phyloP scores from a whole-genome alignment of 164 flowering plant species.

The Magnolia sinica region DNA sequence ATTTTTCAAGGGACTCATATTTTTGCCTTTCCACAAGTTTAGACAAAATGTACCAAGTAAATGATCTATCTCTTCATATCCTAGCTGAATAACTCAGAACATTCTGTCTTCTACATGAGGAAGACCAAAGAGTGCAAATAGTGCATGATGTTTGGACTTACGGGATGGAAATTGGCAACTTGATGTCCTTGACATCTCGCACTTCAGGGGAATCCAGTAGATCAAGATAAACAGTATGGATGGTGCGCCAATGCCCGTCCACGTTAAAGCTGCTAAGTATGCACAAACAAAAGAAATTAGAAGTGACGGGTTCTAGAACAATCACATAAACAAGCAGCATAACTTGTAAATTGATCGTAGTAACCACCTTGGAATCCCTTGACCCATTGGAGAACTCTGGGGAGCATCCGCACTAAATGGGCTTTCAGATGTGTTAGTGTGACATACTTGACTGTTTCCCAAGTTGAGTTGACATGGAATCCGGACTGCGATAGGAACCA shows the following conservation, averaged over 20 bases:
- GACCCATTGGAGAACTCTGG: slow-evolving; percentile 25
- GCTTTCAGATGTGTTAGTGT: slow-evolving; percentile 22
- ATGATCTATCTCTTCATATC: background rate
- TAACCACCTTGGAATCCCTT: slow-evolving; percentile 33
- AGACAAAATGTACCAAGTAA: background rate
- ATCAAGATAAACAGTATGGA: slow-evolving; percentile 57
- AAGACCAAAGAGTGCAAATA: background rate
- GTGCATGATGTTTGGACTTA: slow-evolving; percentile 25
- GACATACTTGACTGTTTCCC: slow-evolving; percentile 15
- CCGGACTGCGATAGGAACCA: slow-evolving; percentile 17
- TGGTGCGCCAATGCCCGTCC: slow-evolving; percentile 53
- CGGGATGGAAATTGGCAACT: slow-evolving; percentile 20
- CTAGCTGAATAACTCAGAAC: background rate
- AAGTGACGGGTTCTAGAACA: background rate
- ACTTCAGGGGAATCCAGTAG: slow-evolving; percentile 41
- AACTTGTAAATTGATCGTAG: background rate
- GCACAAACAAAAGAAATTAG: slow-evolving; percentile 2
- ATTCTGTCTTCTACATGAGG: background rate
- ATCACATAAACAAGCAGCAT: background rate
- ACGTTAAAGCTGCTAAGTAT: slow-evolving; percentile 29
- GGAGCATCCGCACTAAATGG: slow-evolving; percentile 24
- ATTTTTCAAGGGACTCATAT: background rate
- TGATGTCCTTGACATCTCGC: slow-evolving; percentile 20
- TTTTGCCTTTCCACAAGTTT: background rate
- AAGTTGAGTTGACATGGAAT: slow-evolving; percentile 22